These are phyloP conservation scores for Talaromyces adpressus DNA, from an alignment of 495 filamentous ascomycete genomes.

Conservation along the genomic window DNA sequence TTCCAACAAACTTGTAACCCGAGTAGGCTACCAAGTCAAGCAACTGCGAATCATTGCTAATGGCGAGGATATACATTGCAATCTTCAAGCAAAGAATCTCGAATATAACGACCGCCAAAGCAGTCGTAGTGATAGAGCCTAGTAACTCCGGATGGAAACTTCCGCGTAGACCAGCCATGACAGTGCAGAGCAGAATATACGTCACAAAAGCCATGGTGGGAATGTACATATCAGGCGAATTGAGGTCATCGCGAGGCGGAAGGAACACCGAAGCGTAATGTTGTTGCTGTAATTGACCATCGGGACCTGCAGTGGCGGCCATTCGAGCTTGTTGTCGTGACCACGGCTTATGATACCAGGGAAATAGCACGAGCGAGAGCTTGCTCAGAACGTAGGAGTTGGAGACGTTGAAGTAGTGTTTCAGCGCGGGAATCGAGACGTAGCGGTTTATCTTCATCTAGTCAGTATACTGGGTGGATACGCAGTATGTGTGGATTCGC, in stretches of 20 bases:
- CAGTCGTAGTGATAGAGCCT: conserved; percentile 77
- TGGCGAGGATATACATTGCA: conserved; percentile 85
- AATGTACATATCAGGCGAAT: conserved; percentile 99
- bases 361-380: conserved; percentile 85
- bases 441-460: conserved; percentile 74
- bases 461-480: no score
- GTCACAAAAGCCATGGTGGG: conserved; percentile 83
- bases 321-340: conserved; percentile 62
- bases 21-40: conserved; percentile 92
- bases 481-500: no score
- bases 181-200: conserved; percentile 86
- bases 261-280: conserved; percentile 77
- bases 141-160: conserved; percentile 90
- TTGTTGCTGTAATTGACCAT: conserved; percentile 49
- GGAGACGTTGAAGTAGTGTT: conserved; percentile 96
- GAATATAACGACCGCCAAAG: conserved; percentile 71
- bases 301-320: conserved; percentile 46
- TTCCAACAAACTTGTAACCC: conserved; percentile 97
- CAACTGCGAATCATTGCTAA: conserved; percentile 81
- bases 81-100: conserved; percentile 88
- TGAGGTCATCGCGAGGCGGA: conserved; percentile 92
- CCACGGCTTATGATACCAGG: conserved; percentile 96
- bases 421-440: conserved; percentile 84
- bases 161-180: conserved; percentile 86
- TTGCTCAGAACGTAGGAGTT: conserved; percentile 86